These are phyloP conservation scores for Trypanosomatidae sp. DNA, from an alignment of 208 protist genomes.

Conservation along the genomic window DNA sequence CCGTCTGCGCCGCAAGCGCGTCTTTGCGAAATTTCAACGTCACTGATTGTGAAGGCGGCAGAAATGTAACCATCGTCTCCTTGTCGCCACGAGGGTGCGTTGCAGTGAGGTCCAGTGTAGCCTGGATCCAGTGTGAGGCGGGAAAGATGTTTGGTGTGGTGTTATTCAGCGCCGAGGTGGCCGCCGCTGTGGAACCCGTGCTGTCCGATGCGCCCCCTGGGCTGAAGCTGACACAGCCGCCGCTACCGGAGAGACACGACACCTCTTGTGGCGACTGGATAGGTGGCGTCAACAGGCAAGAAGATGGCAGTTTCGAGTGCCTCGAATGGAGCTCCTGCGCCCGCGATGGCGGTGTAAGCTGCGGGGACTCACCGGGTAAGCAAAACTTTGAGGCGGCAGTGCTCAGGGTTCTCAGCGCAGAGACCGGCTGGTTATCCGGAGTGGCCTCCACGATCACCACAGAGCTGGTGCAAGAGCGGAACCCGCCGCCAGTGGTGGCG, in stretches of 20 bases:
- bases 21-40: neutral
- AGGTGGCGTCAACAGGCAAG: neutral
- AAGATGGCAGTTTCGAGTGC: neutral
- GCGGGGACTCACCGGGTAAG: neutral
- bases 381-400: neutral
- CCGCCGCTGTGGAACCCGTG: neutral
- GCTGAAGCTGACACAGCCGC: neutral
- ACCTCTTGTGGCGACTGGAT: neutral
- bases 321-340: neutral
- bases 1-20: neutral
- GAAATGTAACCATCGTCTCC: neutral
- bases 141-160: neutral
- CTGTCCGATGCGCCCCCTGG: too few relatives aligned
- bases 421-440: neutral
- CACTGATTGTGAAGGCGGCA: neutral
- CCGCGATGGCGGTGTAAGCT: neutral
- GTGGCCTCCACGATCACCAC: neutral
- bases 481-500: neutral
- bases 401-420: neutral
- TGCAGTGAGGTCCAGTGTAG: neutral
- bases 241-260: neutral
- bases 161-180: neutral
- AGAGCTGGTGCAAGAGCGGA: neutral
- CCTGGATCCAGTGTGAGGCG: conserved; percentile 3
- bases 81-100: neutral